Conservation (phyloP, 2,329 filamentous ascomycete genomes). For the Penicillium aurantiogriseum region DNA sequence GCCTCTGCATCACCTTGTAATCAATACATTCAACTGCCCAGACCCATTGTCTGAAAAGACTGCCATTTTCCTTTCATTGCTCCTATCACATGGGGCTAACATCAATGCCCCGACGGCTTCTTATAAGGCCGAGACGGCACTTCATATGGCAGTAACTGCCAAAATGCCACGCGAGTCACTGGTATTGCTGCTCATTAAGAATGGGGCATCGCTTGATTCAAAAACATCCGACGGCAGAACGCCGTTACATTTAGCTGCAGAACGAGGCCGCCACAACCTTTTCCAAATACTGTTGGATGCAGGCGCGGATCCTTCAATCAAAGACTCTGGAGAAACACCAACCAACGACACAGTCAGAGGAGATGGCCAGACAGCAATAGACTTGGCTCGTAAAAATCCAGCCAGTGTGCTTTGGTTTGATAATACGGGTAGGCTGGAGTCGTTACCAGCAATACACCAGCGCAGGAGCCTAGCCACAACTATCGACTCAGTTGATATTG, state of each 20-base stretch:
- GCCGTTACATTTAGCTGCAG: constrained; percentile 28
- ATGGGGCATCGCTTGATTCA: constrained; percentile 22
- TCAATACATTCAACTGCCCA: neutral
- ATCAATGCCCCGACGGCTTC: constrained; percentile 20
- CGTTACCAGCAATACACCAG: neutral
- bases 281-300: constrained; percentile 26
- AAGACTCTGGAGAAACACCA: constrained; percentile 2
- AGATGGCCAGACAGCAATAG: constrained; percentile 22
- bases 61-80: constrained; percentile 16
- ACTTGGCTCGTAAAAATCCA: constrained; percentile 27
- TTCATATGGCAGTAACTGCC: constrained; percentile 28
- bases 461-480: constrained; percentile 19
- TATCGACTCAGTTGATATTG: constrained; percentile 17
- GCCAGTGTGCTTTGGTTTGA: constrained; percentile 26
- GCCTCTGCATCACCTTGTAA: constrained; percentile 14
- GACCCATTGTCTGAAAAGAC: neutral
- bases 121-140: constrained; percentile 21
- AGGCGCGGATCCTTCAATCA: constrained; percentile 25
- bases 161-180: constrained; percentile 19
- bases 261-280: constrained; percentile 26
- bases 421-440: constrained; percentile 15
- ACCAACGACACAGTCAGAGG: constrained; percentile 4
- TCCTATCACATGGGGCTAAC: constrained; percentile 25
- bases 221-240: constrained; percentile 23
- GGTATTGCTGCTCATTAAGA: constrained; percentile 22